Evolutionary conservation across 768 basidiomycete species (phyloP).

Genomic region (Trametes cubensis): DNA sequence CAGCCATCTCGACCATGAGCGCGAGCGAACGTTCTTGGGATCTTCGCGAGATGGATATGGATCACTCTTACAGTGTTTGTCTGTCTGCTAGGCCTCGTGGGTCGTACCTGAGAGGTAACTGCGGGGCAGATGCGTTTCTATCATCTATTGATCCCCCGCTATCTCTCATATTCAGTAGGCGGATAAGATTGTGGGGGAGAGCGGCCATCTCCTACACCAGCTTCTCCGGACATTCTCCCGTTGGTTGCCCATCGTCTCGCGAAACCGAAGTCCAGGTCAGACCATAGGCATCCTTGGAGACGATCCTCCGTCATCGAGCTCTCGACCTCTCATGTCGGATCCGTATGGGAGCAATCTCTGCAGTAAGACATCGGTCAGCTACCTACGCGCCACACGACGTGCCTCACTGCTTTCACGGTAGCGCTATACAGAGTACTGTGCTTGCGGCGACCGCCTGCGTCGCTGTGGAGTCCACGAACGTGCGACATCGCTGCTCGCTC

Average conservation of each 20-base stretch:
- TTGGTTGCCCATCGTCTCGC: background rate
- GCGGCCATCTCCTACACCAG: background rate
- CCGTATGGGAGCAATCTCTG: background rate
- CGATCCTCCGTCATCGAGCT: constrained; percentile 2
- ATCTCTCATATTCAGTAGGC: constrained; percentile 9
- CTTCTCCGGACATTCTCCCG: constrained; percentile 14
- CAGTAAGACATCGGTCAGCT: background rate
- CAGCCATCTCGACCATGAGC: background rate
- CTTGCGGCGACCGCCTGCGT: background rate
- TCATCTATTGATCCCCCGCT: constrained; percentile 8
- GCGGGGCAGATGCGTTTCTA: constrained; percentile 2
- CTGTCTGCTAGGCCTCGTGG: background rate
- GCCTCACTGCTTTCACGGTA: background rate
- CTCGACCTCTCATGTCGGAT: background rate
- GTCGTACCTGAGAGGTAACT: constrained; percentile 1
- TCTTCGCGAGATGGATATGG: constrained; percentile 10
- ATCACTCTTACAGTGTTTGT: background rate
- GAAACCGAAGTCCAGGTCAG: background rate
- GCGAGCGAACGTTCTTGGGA: constrained; percentile 24
- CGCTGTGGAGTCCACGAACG: constrained; percentile 16
- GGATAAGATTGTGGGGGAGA: constrained; percentile 18
- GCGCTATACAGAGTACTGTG: background rate
- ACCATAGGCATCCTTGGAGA: background rate
- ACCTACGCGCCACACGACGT: background rate
- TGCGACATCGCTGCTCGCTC: constrained; percentile 13